These are phyloP conservation scores for Kwoniella botswanensis DNA, from an alignment of 768 basidiomycete species.

Conservation along the genomic window DNA sequence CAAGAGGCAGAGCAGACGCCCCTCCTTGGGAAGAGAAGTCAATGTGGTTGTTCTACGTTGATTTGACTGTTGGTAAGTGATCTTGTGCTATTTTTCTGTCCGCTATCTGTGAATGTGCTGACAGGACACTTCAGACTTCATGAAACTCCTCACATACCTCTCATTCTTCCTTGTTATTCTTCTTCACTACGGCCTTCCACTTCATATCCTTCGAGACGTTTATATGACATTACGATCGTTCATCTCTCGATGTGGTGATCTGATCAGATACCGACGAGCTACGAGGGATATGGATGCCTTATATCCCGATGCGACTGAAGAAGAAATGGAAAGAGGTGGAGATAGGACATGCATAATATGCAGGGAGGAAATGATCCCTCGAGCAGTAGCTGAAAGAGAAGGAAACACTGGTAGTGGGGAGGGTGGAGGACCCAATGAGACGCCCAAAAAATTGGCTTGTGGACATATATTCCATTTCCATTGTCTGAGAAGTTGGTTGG, in stretches of 20 bases:
- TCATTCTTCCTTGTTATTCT: slow-evolving; percentile 93
- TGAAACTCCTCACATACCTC: slow-evolving; percentile 89
- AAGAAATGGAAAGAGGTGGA: slow-evolving; percentile 77
- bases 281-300: slow-evolving; percentile 95
- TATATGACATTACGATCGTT: slow-evolving; percentile 95
- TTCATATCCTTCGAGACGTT: slow-evolving; percentile 96
- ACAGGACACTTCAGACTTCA: slow-evolving; percentile 69
- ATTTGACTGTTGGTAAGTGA: slow-evolving; percentile 78
- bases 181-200: slow-evolving; percentile 88
- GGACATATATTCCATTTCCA: slow-evolving; percentile 98
- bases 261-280: slow-evolving; percentile 89
- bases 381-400: slow-evolving; percentile 52
- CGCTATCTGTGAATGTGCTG: neutral
- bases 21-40: slow-evolving; percentile 98
- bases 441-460: slow-evolving; percentile 94
- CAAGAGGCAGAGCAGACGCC: slow-evolving; percentile 59
- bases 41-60: slow-evolving; percentile 95
- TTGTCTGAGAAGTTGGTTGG: slow-evolving; percentile 95
- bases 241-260: slow-evolving; percentile 79
- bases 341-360: slow-evolving; percentile 98
- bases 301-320: slow-evolving; percentile 88
- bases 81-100: neutral
- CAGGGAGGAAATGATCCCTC: slow-evolving; percentile 83
- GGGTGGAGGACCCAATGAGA: slow-evolving; percentile 76
- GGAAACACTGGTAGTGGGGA: slow-evolving; percentile 10